Evolutionary conservation across 1,284 basidiomycete genomes (phyloP).

Genomic region (Lentinula novae-zelandiae): DNA sequence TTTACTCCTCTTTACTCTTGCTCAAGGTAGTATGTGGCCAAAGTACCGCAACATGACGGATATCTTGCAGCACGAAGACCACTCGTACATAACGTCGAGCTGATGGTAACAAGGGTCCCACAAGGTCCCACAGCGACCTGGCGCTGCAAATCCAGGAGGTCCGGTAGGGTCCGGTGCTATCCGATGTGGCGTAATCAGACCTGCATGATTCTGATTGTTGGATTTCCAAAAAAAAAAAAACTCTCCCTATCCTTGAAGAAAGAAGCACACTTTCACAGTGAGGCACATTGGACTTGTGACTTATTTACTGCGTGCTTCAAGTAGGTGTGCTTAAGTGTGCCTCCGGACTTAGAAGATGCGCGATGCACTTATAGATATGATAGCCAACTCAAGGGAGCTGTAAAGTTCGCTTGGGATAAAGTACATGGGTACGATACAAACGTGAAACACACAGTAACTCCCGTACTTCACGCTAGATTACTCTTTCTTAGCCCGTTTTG

Average conservation of each 20-base stretch:
- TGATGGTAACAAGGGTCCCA: neutral
- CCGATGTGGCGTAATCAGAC: neutral
- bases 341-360: neutral
- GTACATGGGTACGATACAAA: slow-evolving; percentile 1
- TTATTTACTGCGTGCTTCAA: neutral
- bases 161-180: neutral
- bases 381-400: neutral
- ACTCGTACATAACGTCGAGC: neutral
- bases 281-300: neutral
- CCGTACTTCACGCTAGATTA: neutral
- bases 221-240: neutral
- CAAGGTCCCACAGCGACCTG: neutral
- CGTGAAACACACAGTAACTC: neutral
- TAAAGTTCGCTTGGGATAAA: neutral
- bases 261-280: neutral
- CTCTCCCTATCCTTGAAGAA: too few species aligned
- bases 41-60: too few species aligned
- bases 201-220: neutral
- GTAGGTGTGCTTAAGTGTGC: too few species aligned
- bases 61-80: too few species aligned
- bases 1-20: too few species aligned
- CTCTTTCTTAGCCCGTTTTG: slow-evolving; percentile 14
- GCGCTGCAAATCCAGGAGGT: neutral
- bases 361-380: neutral
- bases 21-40: too few species aligned